Evolutionary conservation across 2,329 filamentous ascomycete species (phyloP).

Genomic region (Fonsecaea pedrosoi): DNA sequence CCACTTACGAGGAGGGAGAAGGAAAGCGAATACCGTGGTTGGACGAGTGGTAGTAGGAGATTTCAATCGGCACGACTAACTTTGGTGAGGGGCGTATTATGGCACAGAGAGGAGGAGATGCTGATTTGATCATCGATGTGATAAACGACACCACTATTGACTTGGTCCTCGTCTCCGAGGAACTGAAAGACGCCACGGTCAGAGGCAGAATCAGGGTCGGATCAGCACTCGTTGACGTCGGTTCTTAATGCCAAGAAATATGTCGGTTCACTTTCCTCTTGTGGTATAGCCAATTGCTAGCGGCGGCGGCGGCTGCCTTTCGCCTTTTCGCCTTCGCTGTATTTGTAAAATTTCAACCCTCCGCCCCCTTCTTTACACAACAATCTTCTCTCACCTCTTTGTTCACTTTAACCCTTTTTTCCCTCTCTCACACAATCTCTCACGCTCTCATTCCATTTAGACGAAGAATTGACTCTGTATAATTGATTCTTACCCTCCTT

Average conservation of each 20-base stretch:
- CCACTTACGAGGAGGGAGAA: no score
- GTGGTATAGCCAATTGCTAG: constrained; percentile 14
- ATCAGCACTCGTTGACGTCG: no score
- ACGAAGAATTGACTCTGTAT: constrained; percentile 37
- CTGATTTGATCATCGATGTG: no score
- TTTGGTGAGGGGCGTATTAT: no score
- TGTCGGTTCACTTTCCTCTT: constrained; percentile 21
- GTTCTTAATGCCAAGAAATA: constrained; percentile 7
- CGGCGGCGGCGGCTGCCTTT: constrained; percentile 6
- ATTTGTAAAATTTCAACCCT: constrained; percentile 17
- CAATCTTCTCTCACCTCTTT: constrained; percentile 25
- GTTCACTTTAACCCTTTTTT: constrained; percentile 16
- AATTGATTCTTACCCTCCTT: constrained; percentile 30
- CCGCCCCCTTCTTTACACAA: constrained; percentile 26
- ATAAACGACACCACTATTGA: no score
- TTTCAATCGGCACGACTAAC: no score
- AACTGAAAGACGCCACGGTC: no score
- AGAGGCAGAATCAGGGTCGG: no score
- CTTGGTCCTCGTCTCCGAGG: no score
- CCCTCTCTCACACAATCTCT: constrained; percentile 33
- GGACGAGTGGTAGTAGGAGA: no score
- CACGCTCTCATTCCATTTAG: constrained; percentile 43
- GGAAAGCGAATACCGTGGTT: no score
- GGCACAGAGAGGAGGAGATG: no score
- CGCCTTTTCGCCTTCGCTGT: constrained; percentile 10